Evolutionary conservation across 1,284 basidiomycete species (phyloP), one percentile per base, ranked within the genome.

Genomic region (Ceratobasidium sp.): DNA sequence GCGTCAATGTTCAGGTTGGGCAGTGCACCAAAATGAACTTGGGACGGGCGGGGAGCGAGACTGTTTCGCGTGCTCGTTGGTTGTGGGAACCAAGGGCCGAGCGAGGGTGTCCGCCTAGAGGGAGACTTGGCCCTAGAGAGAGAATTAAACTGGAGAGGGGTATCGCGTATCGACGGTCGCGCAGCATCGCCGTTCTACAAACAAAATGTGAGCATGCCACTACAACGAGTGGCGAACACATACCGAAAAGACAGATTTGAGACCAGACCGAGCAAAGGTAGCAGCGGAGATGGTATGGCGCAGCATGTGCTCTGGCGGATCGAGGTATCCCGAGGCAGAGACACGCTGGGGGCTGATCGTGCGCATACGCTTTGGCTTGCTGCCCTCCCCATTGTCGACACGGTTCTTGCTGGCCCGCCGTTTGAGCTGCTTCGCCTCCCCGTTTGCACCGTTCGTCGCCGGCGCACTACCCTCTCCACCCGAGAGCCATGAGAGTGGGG

Each of bases 401-500:
- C 46, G 43, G 18, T 45, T 50, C 30, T 32, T 34, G 50, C 64
- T 67, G 9, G 64, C 28, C 3, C 64, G 64, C 18, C 64, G 64
- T 36, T 67, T 67, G 21, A 67, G 48, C 2, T 53, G 64, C 28
- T 21, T 57, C 21, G 26, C 46, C 23, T 64, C 64, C 50, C 50
- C 64, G 10, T n/a, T 2, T 1, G 50, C 52, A 10, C 32, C 50
- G n/a, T 53, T 36, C 16, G 58, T 2, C 10, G 34, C 64, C 26
- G 43, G 16, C 18, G 45, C 10, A 39, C 32, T 64, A 30, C 46
- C 3, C n/a, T 67, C 50, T 26, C 32, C 39, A 34, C 48, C 50
- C 36, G 50, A 39, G 14, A 67, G 84, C 88, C 89, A 89, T 74
- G 82, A 77, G 75, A 90, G 83, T 55, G 89, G 88, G 16, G 87